phyloP scores from a whole-genome alignment of 768 basidiomycete genomes.

The Collybiopsis confluens region DNA sequence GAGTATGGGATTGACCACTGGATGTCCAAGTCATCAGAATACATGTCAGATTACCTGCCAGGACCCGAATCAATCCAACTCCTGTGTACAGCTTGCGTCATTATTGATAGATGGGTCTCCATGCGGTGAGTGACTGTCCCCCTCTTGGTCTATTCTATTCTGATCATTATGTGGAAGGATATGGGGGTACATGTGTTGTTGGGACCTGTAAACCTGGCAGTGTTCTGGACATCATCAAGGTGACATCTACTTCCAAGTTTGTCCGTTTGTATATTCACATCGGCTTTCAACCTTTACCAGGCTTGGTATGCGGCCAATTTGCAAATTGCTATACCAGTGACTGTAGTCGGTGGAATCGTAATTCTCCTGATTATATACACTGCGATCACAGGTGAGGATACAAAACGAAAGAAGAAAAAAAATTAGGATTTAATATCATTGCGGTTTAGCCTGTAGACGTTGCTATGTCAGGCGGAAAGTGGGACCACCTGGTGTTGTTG shows the following conservation, averaged over 20 bases:
- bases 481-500: neutral
- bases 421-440: neutral
- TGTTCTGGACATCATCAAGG: slow-evolving; percentile 59
- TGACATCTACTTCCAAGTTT: slow-evolving; percentile 18
- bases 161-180: slow-evolving; percentile 40
- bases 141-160: too few species aligned
- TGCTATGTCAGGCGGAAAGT: slow-evolving; percentile 2
- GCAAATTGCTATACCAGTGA: slow-evolving; percentile 76
- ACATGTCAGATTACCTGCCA: slow-evolving; percentile 79
- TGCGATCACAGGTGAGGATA: slow-evolving; percentile 38
- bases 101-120: slow-evolving; percentile 77
- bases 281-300: slow-evolving; percentile 33
- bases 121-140: slow-evolving; percentile 76
- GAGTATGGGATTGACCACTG: slow-evolving; percentile 62
- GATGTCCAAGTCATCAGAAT: slow-evolving; percentile 62
- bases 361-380: slow-evolving; percentile 53
- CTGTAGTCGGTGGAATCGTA: slow-evolving; percentile 64
- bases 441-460: neutral
- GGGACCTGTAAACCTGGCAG: slow-evolving; percentile 61
- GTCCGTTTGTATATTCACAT: slow-evolving; percentile 2
- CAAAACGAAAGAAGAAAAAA: too few species aligned
- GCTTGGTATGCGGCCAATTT: slow-evolving; percentile 76
- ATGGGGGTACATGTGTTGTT: slow-evolving; percentile 62
- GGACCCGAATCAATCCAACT: slow-evolving; percentile 55
- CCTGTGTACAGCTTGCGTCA: slow-evolving; percentile 69